A percentile compares a stretch with the other conserved stretches of the same genome.
Evolutionary conservation across 345 rosid genomes (phyloP).

Genomic region (Heritiera littoralis): DNA sequence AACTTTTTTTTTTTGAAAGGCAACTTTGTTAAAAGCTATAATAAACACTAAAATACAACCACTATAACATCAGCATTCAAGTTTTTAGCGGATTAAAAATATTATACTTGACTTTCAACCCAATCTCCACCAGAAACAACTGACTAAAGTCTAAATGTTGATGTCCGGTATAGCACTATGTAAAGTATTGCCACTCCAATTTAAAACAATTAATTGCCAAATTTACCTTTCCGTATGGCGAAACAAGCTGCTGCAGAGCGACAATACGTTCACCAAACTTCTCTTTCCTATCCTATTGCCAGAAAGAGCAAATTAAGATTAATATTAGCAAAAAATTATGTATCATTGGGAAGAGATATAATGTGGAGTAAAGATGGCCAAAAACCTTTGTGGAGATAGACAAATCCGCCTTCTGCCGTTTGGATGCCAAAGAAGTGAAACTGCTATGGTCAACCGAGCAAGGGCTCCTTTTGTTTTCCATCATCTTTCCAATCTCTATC

Average conservation of each 20-base stretch:
- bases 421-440: constrained; percentile 54
- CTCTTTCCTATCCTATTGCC: constrained; percentile 77
- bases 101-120: constrained; percentile 14
- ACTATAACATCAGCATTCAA: not conserved
- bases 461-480: constrained; percentile 75
- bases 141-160: not conserved
- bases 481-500: constrained; percentile 51
- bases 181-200: not conserved
- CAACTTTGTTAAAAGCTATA: too few relatives aligned
- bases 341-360: not conserved
- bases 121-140: not conserved
- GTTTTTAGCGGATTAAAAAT: not conserved
- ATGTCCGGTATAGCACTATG: not conserved
- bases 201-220: constrained; percentile 7
- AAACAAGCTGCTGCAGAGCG: constrained; percentile 92
- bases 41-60: not conserved
- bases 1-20: not conserved
- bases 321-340: constrained; percentile 3
- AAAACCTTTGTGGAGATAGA: constrained; percentile 77
- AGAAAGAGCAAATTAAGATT: constrained; percentile 23
- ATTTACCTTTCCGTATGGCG: constrained; percentile 92
- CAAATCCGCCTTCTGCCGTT: constrained; percentile 75
- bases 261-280: constrained; percentile 84
- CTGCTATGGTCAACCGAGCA: constrained; percentile 63
- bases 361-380: not conserved